A percentile compares a stretch with the other conserved stretches of the same genome.
These are phyloP conservation scores for Xylariaceae sp. DNA, from an alignment of 2,329 filamentous ascomycete species.

Conservation along the genomic window DNA sequence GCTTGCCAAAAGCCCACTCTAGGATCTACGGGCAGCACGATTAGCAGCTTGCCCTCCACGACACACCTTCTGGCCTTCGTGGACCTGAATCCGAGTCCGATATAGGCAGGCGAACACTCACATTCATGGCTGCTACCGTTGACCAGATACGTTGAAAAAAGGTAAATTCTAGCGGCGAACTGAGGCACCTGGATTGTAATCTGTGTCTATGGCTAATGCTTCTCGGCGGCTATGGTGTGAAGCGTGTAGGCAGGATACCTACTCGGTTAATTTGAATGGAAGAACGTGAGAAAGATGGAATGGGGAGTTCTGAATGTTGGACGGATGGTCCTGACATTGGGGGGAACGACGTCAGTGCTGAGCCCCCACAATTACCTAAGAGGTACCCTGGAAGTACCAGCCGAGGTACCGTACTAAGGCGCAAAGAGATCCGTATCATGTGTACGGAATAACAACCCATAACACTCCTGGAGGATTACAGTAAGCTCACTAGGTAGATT, in stretches of 20 bases:
- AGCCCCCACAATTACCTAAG: not conserved
- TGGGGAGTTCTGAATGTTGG: not conserved
- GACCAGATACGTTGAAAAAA: not conserved
- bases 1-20: slow-evolving; percentile 99
- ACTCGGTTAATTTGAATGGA: not conserved
- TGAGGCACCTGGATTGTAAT: not conserved
- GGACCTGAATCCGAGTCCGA: not conserved
- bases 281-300: not conserved
- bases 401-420: no score
- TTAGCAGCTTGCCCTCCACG: slow-evolving; percentile 5
- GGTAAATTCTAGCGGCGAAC: not conserved
- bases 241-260: not conserved
- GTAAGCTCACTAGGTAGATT: no score
- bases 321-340: not conserved
- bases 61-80: not conserved
- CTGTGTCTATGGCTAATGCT: not conserved
- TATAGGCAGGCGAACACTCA: not conserved
- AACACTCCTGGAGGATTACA: no score
- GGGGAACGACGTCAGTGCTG: not conserved
- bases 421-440: no score
- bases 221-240: not conserved
- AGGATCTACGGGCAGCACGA: slow-evolving; percentile 63
- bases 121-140: slow-evolving; percentile 14
- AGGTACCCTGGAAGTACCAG: no score
- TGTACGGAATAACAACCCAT: no score